Percentiles rank a stretch among this genome's conserved stretches.
Evolutionary conservation across 371 early-diverging fungal genomes (phyloP).

Genomic region (Chytridiales sp.): DNA sequence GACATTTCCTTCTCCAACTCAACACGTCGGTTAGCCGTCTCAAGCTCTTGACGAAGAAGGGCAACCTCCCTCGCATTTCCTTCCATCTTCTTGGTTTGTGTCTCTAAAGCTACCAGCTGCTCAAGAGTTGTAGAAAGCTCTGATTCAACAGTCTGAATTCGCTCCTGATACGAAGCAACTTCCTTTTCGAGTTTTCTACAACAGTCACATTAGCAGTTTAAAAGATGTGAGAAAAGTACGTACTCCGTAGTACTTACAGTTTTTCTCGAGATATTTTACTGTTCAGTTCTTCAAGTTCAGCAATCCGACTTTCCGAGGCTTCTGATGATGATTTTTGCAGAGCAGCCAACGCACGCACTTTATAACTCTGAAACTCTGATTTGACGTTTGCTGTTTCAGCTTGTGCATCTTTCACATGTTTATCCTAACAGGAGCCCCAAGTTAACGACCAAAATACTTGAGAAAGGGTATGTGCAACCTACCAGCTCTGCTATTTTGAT

Average conservation of each 20-base stretch:
- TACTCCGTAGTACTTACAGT: constrained; percentile 6
- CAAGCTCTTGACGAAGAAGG: constrained; percentile 26
- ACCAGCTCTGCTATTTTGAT: constrained; percentile 16
- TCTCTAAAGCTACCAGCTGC: constrained; percentile 24
- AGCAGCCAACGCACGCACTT: constrained; percentile 32
- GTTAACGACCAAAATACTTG: background rate
- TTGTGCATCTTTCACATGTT: background rate
- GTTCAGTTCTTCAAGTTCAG: constrained; percentile 23
- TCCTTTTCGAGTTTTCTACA: constrained; percentile 13
- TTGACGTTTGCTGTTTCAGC: constrained; percentile 18
- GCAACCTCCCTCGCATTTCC: constrained; percentile 17
- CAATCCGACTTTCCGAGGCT: constrained; percentile 16
- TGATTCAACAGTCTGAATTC: constrained; percentile 6
- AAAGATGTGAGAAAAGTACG: background rate
- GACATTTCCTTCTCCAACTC: constrained; percentile 21
- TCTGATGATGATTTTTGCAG: constrained; percentile 24
- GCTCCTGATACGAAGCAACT: background rate
- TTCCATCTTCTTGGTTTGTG: constrained; percentile 21
- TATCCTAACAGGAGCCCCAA: background rate
- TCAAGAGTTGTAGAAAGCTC: constrained; percentile 21
- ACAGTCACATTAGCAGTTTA: background rate
- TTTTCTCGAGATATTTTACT: constrained; percentile 16
- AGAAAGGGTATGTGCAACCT: too few relatives aligned
- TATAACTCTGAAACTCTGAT: constrained; percentile 38
- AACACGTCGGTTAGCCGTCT: constrained; percentile 14